phyloP scores from a whole-genome alignment of 768 basidiomycete species.

The Calocybe indica region DNA sequence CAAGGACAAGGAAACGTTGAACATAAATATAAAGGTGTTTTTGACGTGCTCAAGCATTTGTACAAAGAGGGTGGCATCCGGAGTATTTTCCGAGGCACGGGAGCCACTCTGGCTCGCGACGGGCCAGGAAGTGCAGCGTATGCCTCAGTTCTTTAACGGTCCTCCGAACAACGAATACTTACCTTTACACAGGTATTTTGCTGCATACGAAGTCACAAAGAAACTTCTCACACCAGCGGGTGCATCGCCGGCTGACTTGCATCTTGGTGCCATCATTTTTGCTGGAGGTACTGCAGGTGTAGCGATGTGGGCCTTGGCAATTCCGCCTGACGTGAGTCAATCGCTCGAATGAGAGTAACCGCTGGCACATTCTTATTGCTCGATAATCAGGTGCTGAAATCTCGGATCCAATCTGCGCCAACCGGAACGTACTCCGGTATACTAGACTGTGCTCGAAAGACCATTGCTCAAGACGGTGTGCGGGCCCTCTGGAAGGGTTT shows the following conservation, averaged over 20 bases:
- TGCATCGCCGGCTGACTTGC: constrained; percentile 72
- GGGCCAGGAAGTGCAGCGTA: constrained; percentile 96
- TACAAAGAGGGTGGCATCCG: constrained; percentile 91
- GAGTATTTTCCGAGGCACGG: constrained; percentile 89
- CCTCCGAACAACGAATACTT: background rate
- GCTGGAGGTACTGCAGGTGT: constrained; percentile 95
- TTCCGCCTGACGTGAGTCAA: constrained; percentile 85
- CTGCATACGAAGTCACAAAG: constrained; percentile 93
- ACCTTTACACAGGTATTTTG: constrained; percentile 70
- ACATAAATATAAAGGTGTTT: constrained; percentile 80
- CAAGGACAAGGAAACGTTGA: constrained; percentile 80
- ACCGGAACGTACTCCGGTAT: constrained; percentile 95
- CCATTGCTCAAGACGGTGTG: constrained; percentile 84
- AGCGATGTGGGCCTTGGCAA: constrained; percentile 97
- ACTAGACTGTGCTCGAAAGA: constrained; percentile 88
- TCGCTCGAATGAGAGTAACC: background rate
- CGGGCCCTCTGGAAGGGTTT: constrained; percentile 94
- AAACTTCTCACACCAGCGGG: constrained; percentile 77
- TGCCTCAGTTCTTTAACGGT: constrained; percentile 23
- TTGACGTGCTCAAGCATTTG: constrained; percentile 85
- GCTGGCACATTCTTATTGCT: background rate
- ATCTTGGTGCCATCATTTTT: constrained; percentile 79
- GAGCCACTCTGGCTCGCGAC: constrained; percentile 91
- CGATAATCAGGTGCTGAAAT: constrained; percentile 78
- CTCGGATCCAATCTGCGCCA: constrained; percentile 93